These are phyloP conservation scores for Botrytis byssoidea DNA, from an alignment of 2,329 filamentous ascomycete genomes.

Conservation along the genomic window DNA sequence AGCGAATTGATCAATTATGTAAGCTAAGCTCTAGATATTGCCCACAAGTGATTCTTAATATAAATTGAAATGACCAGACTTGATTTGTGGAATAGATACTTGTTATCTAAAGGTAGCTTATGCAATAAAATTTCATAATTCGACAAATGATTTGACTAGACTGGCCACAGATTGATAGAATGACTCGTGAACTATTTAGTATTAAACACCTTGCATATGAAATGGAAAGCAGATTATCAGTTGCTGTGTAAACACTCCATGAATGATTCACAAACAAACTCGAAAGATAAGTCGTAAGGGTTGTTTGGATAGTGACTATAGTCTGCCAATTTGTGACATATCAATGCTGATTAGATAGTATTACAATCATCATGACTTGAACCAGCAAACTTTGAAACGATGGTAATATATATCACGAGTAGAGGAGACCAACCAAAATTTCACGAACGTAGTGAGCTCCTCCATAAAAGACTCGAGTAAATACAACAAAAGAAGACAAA, in stretches of 20 bases:
- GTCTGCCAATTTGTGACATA: not conserved
- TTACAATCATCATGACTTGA: not conserved
- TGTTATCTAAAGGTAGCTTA: not conserved
- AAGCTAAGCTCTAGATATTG: not conserved
- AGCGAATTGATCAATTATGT: not conserved
- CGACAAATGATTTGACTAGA: not conserved
- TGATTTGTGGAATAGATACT: not conserved
- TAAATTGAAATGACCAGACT: not conserved
- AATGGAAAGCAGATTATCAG: not conserved
- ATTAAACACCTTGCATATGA: not conserved
- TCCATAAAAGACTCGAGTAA: not conserved
- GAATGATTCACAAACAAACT: not conserved
- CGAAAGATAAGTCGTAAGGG: not conserved
- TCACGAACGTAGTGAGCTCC: not conserved
- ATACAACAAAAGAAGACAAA: not conserved
- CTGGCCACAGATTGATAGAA: not conserved
- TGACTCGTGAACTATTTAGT: not conserved
- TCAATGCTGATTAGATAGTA: not conserved
- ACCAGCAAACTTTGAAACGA: not conserved
- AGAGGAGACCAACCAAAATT: not conserved
- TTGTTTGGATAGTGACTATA: not conserved
- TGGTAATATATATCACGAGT: not conserved
- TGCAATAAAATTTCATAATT: not conserved
- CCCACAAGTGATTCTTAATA: not conserved
- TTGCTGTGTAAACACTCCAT: not conserved